phyloP scores from a whole-genome alignment of 2,329 filamentous ascomycete species.

The Penicillium concentricum region DNA sequence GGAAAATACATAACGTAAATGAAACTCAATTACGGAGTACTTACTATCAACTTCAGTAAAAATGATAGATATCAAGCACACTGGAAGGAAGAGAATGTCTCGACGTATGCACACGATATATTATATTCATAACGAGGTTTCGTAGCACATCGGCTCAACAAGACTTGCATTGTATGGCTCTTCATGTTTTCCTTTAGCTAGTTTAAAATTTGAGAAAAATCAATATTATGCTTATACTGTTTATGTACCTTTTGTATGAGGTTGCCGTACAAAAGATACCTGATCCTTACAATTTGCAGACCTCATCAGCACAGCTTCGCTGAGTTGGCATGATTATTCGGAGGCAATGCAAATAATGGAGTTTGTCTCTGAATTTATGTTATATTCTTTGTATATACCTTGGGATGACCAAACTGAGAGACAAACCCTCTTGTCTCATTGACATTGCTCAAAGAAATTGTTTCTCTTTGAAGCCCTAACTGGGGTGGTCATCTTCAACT shows the following conservation, averaged over 20 bases:
- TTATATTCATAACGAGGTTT: background rate
- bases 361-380: background rate
- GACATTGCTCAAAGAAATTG: background rate
- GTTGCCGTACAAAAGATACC: background rate
- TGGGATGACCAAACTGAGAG: background rate
- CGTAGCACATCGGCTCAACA: no score
- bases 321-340: background rate
- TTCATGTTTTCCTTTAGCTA: no score
- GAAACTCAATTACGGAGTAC: no score
- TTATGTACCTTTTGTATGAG: no score
- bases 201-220: no score
- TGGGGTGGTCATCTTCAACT: background rate
- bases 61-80: background rate
- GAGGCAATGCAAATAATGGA: background rate
- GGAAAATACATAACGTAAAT: background rate
- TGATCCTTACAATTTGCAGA: no score
- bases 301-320: background rate
- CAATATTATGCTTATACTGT: background rate
- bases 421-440: background rate
- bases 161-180: background rate
- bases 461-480: background rate
- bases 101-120: background rate
- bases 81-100: background rate
- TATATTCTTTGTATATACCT: background rate
- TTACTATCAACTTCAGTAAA: background rate